Evolutionary conservation across 306 rosid species (phyloP), one percentile per base, ranked within the genome.

Genomic region (Cicer pinnatifidum): DNA sequence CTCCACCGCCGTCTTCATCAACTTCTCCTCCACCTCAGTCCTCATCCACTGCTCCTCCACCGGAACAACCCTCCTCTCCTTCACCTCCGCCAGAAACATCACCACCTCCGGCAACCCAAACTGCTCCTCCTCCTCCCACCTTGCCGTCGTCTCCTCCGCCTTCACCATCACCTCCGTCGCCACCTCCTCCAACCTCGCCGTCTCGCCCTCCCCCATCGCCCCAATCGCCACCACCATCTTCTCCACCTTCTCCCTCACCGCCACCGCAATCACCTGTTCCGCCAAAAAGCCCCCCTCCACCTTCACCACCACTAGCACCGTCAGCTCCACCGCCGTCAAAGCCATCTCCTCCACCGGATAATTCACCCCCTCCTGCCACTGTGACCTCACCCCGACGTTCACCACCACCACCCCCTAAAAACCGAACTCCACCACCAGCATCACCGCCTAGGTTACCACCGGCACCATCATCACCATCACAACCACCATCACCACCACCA

Each of bases 111-210:
- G 62, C 82, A 1, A 65, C 75, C 5, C 61, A 67, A 3, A 47
- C 79, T 16, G 62, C 81, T 47, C 84, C 89, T 43, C 85, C 88
- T 41, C 66, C 78, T 8, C 77, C 85, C 2, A n/a, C 64, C 1
- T 45, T 13, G 6, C 35, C 63, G 10, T 45, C 85, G 45, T 43
- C 90, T 1, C 43, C 87, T 43, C 62, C 82, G 6, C 77, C 79
- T 9, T 20, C 82, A 2, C 79, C 84, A 70, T 40, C 89, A 4
- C 63, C 91, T 78, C 77, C 69, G 33, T 28, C 72, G 48, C 74
- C 84, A 23, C 75, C 84, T 48, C 15, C 81, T 46, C 50, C 71
- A 6, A 19, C 77, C 65, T 15, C 84, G 2, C 53, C 33, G 15
- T 11, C 75, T 28, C 47, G 16, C 0, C 76, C 84, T 6, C 88